Base-by-base conservation (phyloP, 805 yeast genomes). In the Sungouiozyma intestinalis region DNA sequence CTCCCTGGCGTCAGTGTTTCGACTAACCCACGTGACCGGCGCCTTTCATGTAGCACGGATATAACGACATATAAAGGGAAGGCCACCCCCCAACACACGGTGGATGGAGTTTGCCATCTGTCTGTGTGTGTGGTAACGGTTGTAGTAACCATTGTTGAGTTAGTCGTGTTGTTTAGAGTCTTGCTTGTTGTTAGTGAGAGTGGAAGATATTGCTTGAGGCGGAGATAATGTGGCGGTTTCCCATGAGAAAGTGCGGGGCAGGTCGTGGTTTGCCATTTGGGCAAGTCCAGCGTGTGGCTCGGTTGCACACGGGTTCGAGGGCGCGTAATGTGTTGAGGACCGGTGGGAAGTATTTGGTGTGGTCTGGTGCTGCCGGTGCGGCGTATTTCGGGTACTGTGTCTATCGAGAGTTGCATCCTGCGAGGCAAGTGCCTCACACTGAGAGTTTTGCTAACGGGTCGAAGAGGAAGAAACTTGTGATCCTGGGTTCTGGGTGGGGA, bases 401-500 rank as follows among this genome's bases (percentile, higher is more conserved):
- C 40, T 79, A 79, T 59, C 65, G 65, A 33, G 92, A 82, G 62
- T 65, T 76, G 3, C 68, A 72, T 49, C 88, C 90, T 5, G 65
- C 68, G 27, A 64, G 67, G 16, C 87, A 81, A 57, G 50, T 64
- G 39, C 79, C 80, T 41, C 87, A 81, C 57, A 65, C 75, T n/a
- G 68, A 76, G 11, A 62, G 67, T 16, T 69, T 74, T 48, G 67
- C 70, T 36, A 69, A 69, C 49, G 72, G 72, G 24, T 59, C 67
- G 16, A 66, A 66, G 40, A 64, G 66, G 48, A 67, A 67, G 53
- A 68, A 65, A 19, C 44, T 69, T 47, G 92, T 90, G 40, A 80
- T 74, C 64, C 75, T 76, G 58, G 94, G 94, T 45, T 78, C 95
- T 16, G 97, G 97, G 40, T 88, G 97, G 97, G 97, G 95, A 46